Evolutionary conservation across 140 eudicot genomes (phyloP).

Genomic region (Erigeron philadelphicus): DNA sequence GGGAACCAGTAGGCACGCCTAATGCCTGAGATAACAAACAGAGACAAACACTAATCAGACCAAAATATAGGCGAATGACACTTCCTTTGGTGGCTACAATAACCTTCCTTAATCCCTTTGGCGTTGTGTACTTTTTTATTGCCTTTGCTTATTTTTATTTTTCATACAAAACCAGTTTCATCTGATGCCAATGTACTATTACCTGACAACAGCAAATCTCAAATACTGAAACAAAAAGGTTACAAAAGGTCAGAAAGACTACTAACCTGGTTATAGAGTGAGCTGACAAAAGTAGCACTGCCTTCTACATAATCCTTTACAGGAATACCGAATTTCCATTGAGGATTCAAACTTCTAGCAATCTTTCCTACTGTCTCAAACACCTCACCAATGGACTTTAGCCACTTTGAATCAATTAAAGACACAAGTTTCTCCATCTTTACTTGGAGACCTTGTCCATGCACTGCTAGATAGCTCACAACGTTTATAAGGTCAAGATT

Average conservation of each 20-base stretch:
- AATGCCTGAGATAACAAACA: conserved; percentile 53
- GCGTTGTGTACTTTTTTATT: too few species aligned
- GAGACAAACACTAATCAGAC: background rate
- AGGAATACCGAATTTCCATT: conserved; percentile 78
- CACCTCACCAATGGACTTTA: conserved; percentile 49
- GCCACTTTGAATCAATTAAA: conserved; percentile 60
- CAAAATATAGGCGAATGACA: conserved; percentile 6
- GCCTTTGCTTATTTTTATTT: too few species aligned
- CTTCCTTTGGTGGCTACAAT: too few species aligned
- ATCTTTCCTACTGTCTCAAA: conserved; percentile 54
- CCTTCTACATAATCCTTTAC: conserved; percentile 82
- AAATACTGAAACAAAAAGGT: background rate
- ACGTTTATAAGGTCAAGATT: conserved; percentile 86
- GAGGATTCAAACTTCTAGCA: conserved; percentile 66
- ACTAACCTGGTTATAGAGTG: conserved; percentile 79
- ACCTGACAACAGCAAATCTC: background rate
- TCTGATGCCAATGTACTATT: background rate
- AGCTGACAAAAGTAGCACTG: conserved; percentile 84
- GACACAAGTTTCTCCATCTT: conserved; percentile 61
- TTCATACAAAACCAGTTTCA: conserved; percentile 6
- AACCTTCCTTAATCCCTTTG: too few species aligned
- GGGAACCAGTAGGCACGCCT: conserved; percentile 96
- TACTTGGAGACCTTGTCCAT: conserved; percentile 69
- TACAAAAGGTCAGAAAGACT: background rate
- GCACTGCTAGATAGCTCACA: conserved; percentile 74